A percentile compares a stretch with the other conserved stretches of the same genome.
Evolutionary conservation across 179 eudicot genomes (phyloP).

Genomic region (Silene noctiflora): DNA sequence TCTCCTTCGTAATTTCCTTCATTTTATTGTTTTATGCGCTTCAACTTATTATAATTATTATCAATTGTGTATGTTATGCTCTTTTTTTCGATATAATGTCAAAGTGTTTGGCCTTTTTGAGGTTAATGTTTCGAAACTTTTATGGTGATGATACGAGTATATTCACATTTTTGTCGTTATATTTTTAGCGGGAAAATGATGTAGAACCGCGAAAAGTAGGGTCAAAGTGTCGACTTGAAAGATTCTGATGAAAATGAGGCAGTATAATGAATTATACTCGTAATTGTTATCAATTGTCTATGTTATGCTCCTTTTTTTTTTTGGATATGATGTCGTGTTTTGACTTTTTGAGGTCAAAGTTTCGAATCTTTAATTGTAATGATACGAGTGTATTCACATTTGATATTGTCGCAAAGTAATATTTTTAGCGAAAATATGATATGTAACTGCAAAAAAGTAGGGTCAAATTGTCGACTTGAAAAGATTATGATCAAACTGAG

Average conservation of each 20-base stretch:
- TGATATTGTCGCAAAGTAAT: neutral
- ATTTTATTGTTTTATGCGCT: neutral
- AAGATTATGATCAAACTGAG: neutral
- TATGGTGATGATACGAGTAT: neutral
- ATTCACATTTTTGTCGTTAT: neutral
- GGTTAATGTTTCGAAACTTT: neutral
- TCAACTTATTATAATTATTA: neutral
- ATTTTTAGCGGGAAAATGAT: too few species aligned
- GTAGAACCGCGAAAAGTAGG: neutral
- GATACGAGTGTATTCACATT: neutral
- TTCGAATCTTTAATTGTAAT: neutral
- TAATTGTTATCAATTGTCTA: too few species aligned
- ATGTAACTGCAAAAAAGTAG: neutral
- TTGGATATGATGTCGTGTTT: neutral
- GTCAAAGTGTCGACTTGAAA: too few species aligned
- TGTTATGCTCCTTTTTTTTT: neutral
- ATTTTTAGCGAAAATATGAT: too few species aligned
- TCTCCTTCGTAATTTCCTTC: slow-evolving; percentile 47
- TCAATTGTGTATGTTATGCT: too few species aligned
- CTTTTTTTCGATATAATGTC: neutral
- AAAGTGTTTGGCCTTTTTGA: neutral
- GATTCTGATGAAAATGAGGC: neutral
- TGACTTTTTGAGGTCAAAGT: neutral
- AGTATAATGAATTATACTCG: too few species aligned
- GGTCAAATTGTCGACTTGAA: neutral